These are phyloP conservation scores for Candida vartiovaarae DNA, from an alignment of 805 yeast species.

Conservation along the genomic window DNA sequence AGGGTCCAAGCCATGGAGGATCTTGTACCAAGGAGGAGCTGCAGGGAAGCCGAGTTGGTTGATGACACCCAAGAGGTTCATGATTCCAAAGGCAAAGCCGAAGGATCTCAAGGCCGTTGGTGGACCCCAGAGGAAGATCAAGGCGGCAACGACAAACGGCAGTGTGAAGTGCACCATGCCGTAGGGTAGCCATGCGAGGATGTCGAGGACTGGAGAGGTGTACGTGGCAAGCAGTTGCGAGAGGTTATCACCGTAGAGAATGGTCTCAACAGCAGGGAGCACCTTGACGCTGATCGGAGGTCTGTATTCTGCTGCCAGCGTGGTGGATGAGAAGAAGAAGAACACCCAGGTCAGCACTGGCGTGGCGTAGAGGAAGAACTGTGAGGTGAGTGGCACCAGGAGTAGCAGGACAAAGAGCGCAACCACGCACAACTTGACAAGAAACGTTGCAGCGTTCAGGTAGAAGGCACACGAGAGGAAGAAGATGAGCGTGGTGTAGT, in stretches of 20 bases:
- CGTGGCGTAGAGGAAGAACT: slow-evolving; percentile 74
- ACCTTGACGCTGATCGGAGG: slow-evolving; percentile 88
- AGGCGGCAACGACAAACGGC: slow-evolving; percentile 78
- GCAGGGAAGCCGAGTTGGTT: slow-evolving; percentile 82
- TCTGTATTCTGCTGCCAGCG: slow-evolving; percentile 65
- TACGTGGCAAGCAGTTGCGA: slow-evolving; percentile 75
- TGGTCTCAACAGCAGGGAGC: slow-evolving; percentile 87
- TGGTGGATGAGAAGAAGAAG: slow-evolving; percentile 69
- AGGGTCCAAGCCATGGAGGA: slow-evolving; percentile 75
- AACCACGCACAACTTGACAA: slow-evolving; percentile 27
- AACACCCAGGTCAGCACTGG: slow-evolving; percentile 86
- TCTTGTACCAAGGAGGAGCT: slow-evolving; percentile 97
- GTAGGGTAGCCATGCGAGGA: slow-evolving; percentile 94
- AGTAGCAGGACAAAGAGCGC: slow-evolving; percentile 33
- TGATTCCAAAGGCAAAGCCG: slow-evolving; percentile 91
- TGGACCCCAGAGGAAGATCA: slow-evolving; percentile 83
- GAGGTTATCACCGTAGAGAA: slow-evolving; percentile 85
- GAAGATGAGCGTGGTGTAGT: slow-evolving; percentile 42
- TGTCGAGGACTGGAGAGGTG: slow-evolving; percentile 57
- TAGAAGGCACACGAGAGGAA: slow-evolving; percentile 53
- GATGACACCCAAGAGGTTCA: slow-evolving; percentile 82
- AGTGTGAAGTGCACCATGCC: slow-evolving; percentile 87
- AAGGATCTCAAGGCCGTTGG: slow-evolving; percentile 79
- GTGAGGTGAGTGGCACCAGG: slow-evolving; percentile 71
- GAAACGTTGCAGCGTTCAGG: slow-evolving; percentile 47